Evolutionary conservation across 202 grass and related monocot genomes (phyloP).

Genomic region (Panicum hallii): DNA sequence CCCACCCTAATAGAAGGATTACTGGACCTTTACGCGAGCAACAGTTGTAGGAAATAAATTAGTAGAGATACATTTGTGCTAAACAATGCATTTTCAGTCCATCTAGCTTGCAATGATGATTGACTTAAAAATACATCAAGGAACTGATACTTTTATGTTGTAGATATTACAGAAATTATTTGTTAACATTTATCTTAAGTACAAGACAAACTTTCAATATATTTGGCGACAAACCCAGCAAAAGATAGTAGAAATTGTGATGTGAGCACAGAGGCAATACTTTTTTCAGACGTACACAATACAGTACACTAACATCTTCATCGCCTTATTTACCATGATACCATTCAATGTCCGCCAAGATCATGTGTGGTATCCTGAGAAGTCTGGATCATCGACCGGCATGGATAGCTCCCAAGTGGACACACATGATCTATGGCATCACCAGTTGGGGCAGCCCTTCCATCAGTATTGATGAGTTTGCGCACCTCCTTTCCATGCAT

Average conservation of each 20-base stretch:
- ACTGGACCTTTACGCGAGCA: too few species aligned
- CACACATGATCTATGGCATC: constrained; percentile 35
- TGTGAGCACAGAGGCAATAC: not conserved
- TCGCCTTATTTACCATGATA: not conserved
- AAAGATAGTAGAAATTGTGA: not conserved
- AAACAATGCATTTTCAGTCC: too few species aligned
- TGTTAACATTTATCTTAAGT: not conserved
- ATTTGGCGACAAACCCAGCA: not conserved
- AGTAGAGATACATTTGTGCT: too few species aligned
- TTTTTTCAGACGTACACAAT: not conserved
- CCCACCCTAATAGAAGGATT: too few species aligned
- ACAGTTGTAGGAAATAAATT: too few species aligned
- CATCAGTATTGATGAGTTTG: constrained; percentile 34
- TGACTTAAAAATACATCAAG: too few species aligned
- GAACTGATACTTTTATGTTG: too few species aligned
- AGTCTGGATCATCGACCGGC: not conserved
- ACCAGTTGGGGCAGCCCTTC: constrained; percentile 37
- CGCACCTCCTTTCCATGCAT: too few species aligned
- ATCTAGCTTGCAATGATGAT: too few species aligned
- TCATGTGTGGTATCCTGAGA: not conserved
- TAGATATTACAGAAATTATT: not conserved
- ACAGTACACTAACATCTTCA: not conserved
- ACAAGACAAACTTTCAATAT: not conserved
- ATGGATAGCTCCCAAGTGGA: constrained; percentile 38
- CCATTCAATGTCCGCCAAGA: not conserved